Evolutionary conservation across 2,329 filamentous ascomycete species (phyloP), one percentile per base, ranked within the genome.

Genomic region (Lasiodiplodia theobromae): DNA sequence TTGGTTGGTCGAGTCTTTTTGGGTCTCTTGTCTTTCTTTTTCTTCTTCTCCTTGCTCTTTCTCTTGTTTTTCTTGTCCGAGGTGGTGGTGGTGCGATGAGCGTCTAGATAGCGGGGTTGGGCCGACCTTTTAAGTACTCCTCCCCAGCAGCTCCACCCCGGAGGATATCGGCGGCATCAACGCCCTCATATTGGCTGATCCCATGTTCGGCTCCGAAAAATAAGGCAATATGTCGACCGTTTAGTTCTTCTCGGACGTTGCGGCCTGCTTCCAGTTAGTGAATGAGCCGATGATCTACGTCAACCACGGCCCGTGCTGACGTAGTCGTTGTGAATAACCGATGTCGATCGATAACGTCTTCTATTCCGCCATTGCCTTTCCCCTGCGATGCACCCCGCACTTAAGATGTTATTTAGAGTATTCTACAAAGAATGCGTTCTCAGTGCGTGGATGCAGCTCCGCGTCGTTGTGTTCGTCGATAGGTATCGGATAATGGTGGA

Each of bases 251-350:
- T 57, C 53, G 53, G 53, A 57, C 28, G 31, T 28, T 57, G 28
- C 31, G 16, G 18, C 53, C 53, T 57, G 53, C 53, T 57, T 57
- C 31, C 1, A 57, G 53, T 57, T 38, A 57, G 34, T 47, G 52
- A 34, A 37, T 34, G 53, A n/a, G 28, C 53, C 53, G 31, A 47
- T n/a, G 53, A 57, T 57, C 53, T 31, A 34, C 31, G 28, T 11
- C 18, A 6, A 14, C 4, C 28, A 31, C 23, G 52, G 52, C 16
- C 23, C 52, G 52, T 54, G 52, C 52, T 52, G 49, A 4, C 21
- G 21, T 28, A 28, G 28, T 28, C 28, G 28, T 28, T 5, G 28
- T 28, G 28, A 28, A 18, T n/a, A 47, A 18, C 40, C 40, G 40
- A 47, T 10, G 40, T 47, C 18, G 18, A 47, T 47, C 40, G 40